Evolutionary conservation across 495 filamentous ascomycete species (phyloP).

Genomic region (Aspergillus affinis): DNA sequence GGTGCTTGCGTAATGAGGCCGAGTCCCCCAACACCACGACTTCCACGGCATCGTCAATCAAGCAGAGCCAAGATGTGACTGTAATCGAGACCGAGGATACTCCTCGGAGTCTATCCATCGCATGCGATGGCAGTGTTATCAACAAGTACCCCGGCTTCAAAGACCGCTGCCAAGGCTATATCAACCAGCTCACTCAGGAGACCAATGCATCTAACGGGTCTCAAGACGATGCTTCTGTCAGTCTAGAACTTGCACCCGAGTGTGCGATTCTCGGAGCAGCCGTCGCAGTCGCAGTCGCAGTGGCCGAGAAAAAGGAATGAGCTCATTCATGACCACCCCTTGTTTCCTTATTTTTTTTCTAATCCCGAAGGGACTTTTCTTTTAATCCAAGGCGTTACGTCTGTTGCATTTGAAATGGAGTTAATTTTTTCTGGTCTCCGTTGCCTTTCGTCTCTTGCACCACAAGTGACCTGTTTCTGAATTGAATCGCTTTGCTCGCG

Average conservation of each 20-base stretch:
- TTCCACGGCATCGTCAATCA: constrained; percentile 27
- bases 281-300: constrained; percentile 54
- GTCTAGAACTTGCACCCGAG: constrained; percentile 50
- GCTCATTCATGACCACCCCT: background rate
- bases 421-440: background rate
- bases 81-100: constrained; percentile 39
- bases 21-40: constrained; percentile 33
- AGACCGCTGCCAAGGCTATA: constrained; percentile 48
- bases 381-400: background rate
- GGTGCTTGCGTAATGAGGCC: constrained; percentile 52
- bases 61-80: constrained; percentile 41
- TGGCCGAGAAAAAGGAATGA: constrained; percentile 28
- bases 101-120: constrained; percentile 43
- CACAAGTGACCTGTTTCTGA: background rate
- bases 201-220: constrained; percentile 16
- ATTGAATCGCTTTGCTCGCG: background rate
- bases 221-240: constrained; percentile 28
- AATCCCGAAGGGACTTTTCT: background rate
- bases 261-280: constrained; percentile 57
- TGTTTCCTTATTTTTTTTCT: background rate
- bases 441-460: background rate
- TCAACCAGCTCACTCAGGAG: constrained; percentile 45
- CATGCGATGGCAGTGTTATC: constrained; percentile 60
- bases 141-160: constrained; percentile 60
- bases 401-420: background rate